Base-by-base conservation (phyloP, 345 rosid genomes). In the Pelargonium nanum region DNA sequence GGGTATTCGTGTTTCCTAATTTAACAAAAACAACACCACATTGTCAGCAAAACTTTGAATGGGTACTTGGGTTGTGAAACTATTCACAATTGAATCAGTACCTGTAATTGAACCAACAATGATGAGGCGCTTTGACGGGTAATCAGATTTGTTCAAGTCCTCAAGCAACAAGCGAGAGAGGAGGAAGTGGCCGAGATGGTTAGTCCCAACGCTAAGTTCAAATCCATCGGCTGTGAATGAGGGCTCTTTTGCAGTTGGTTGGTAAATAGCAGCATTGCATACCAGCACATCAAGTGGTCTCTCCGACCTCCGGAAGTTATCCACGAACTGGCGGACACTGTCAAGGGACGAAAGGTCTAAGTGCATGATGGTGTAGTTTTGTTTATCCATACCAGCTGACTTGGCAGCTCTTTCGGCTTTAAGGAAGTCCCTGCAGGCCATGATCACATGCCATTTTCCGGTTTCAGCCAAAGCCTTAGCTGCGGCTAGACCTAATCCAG, bases 21-120 rank as follows among this genome's bases (percentile, higher is more conserved):
- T 22, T 40, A 6, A 30, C 17, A 1, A 52, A 66, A 26, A 50
- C 19, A 52, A 51, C 24, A 8, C n/a, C n/a, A 23, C 24, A 32
- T 50, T 52, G 50, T 40, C 6, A 34, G 28, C 45, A 34, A 34
- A 34, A 28, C 4, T 28, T 4, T 52, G 17, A 19, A 5, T 17
- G 6, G 1, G 4, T 20, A 15, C 6, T 4, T 17, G 6, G 1
- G 4, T 20, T 17, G 1, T 4, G 22, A n/a, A 6, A 52, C 6
- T 15, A 17, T 5, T 52, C 22, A 52, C 4, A 53, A 53, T n/a
- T 9, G 26, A 50, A 40, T 26, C 19, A 4, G 12, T 72, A 92
- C 98, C 98, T 77, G 97, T 89, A 63, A 89, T 93, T 4, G 99
- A 93, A 28, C 97, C 99, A 6, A 93, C 97, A 22, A 93, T 93